Conservation (phyloP, 108 stramenopile species). For the Cyclotella sp. region DNA sequence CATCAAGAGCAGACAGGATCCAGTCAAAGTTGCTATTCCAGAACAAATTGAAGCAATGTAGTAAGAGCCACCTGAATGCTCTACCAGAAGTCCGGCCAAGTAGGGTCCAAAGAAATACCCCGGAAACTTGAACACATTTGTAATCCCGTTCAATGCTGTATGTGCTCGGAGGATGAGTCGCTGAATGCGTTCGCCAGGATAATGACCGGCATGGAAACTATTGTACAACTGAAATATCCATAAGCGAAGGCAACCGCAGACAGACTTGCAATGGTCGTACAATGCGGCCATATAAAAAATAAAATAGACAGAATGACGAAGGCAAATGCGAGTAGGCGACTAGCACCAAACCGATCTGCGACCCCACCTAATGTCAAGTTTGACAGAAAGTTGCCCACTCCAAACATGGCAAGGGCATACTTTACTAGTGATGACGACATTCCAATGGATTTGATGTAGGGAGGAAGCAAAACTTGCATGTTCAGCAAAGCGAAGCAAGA, state of each 20-base stretch:
- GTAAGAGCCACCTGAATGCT: background rate
- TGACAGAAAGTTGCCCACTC: conserved; percentile 2
- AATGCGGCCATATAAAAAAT: conserved; percentile 10
- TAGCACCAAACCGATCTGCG: conserved; percentile 11
- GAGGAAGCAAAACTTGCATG: conserved; percentile 17
- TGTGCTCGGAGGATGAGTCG: conserved; percentile 7
- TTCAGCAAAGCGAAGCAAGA: conserved; percentile 16
- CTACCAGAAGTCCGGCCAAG: conserved; percentile 2
- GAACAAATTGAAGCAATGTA: background rate
- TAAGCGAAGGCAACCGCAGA: conserved; percentile 5
- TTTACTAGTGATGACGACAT: conserved; percentile 6
- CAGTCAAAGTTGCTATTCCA: background rate
- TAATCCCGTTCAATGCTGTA: conserved; percentile 15
- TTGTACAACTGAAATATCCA: conserved; percentile 18
- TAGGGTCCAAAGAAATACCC: conserved; percentile 13
- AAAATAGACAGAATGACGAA: conserved; percentile 9
- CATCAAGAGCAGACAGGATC: background rate
- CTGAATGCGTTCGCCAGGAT: conserved; percentile 20
- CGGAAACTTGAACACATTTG: conserved; percentile 6
- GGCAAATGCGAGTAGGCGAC: background rate
- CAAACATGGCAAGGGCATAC: conserved; percentile 5
- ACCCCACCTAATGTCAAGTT: conserved; percentile 10
- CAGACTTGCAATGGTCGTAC: background rate
- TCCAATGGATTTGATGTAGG: conserved; percentile 9
- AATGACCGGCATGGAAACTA: conserved; percentile 21